Base-by-base conservation (phyloP, 306 rosid genomes). In the Notholithocarpus densiflorus region DNA sequence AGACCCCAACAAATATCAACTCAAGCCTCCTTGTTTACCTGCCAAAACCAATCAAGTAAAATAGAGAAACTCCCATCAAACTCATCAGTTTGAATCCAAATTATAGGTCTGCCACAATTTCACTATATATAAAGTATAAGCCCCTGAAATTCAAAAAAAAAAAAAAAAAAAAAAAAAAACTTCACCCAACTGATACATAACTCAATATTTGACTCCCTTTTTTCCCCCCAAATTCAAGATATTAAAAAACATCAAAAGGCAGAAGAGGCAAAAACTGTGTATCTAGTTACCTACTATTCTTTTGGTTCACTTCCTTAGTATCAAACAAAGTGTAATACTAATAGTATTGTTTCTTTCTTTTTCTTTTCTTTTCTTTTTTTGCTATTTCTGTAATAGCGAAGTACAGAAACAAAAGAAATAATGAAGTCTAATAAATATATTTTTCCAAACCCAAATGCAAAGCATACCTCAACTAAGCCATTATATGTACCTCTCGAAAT, bases 1-100 rank as follows among this genome's bases (percentile, higher is more conserved):
- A 66, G 34, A 20, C 80, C 83, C 80, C 87, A 29, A 26, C 43
- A 29, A 71, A 75, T 71, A 68, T 69, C 86, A 82, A 68, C 76
- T 74, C 55, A 75, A 79, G 40, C 37, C 73, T 68, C 79, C 71
- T 51, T 62, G 43, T 72, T 65, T 64, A 82, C 56, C 85, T 72
- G 79, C 14, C 56, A 56, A 79, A 27, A 23, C 75, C 53, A 72
- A 71, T 32, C 77, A 31, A 21, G 64, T 1, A 48, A 12, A 48
- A 48, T 48, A 27, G 74, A 60, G 73, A 61, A 71, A 71, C 15
- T 68, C 26, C 68, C 23, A 56, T 1, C 7, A 27, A 62, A 45
- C 11, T 45, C 13, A 69, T 57, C 14, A 17, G 2, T 26, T 31
- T 72, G 43, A 21, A 88, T 73, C 79, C 77, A 55, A 71, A 70